Conservation (phyloP, 129 eudicot species). For the Scalesia atractyloides region DNA sequence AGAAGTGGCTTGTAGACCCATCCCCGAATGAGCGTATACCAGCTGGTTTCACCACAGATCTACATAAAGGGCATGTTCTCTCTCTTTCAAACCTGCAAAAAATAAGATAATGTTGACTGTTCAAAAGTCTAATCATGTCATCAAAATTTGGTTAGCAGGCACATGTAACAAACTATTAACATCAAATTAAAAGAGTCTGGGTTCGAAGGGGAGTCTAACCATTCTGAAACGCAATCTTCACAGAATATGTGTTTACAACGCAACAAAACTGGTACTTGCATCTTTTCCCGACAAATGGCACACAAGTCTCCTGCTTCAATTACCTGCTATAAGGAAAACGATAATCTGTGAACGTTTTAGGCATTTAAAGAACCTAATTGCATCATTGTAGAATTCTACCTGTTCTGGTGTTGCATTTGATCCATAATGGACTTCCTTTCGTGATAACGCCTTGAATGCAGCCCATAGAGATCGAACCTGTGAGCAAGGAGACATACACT, state of each 20-base stretch:
- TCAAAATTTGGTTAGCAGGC: background rate
- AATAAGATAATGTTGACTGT: background rate
- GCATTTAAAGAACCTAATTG: background rate
- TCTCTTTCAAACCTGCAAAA: conserved; percentile 74
- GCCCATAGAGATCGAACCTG: conserved; percentile 60
- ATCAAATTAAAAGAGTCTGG: background rate
- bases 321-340: conserved; percentile 41
- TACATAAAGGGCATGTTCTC: conserved; percentile 74
- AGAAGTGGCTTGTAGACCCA: conserved; percentile 61
- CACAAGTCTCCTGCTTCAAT: conserved; percentile 77
- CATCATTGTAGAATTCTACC: conserved; percentile 35
- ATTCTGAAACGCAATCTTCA: conserved; percentile 88
- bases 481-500: background rate
- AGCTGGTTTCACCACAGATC: conserved; percentile 72
- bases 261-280: conserved; percentile 70
- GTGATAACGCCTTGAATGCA: conserved; percentile 61
- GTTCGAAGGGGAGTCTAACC: conserved; percentile 48
- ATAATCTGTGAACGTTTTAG: background rate
- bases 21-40: conserved; percentile 64
- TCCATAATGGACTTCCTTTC: conserved; percentile 69
- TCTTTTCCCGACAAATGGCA: conserved; percentile 87
- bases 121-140: conserved; percentile 12
- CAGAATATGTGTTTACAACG: conserved; percentile 85
- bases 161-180: background rate
- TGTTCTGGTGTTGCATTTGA: conserved; percentile 65